Evolutionary conservation across 257 asterid species (phyloP), one percentile per base, ranked within the genome.

Genomic region (Fraxinus pennsylvanica): DNA sequence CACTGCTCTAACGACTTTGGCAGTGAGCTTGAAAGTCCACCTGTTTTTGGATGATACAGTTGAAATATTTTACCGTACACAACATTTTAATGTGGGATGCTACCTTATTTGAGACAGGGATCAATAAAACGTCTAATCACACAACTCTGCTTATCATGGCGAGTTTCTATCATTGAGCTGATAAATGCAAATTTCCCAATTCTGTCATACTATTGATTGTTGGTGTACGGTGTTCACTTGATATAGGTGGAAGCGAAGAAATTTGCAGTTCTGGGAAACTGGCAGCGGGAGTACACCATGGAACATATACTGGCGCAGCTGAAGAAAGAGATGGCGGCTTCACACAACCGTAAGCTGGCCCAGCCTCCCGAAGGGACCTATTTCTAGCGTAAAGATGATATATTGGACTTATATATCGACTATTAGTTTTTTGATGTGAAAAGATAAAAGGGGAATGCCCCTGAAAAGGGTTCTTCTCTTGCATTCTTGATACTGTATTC

Each of bases 321-420:
- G 84, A 87, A 87, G 76, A 87, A 87, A 81, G 90, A 87, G 82
- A 87, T 87, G 90, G 85, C 87, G 32, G 78, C 90, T 65, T 80
- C 87, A 29, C 86, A 87, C 73, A 87, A 85, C 85, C 88, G 90
- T 61, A 87, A 87, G 83, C 84, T 87, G 65, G 86, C 85, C 77
- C 90, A 87, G 81, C 90, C 90, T 12, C 90, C 90, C 0, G 90
- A 87, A 79, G 90, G 90, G 73, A 82, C 87, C 75, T 83, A 79
- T 69, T 87, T 87, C 76, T 87, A 87, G 90, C 73, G 38, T 70
- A 36, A 63, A 15, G 71, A n/a, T 78, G 74, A 27, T 78, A 22
- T 74, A 29, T 67, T 0, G 81, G 69, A 45, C 79, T 19, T 75
- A 47, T 68, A 59, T 57, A 57, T 80, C 47, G 76, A 5, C 52